Evolutionary conservation across 1,139 yeast species (phyloP).

Genomic region (Pichia sp.): DNA sequence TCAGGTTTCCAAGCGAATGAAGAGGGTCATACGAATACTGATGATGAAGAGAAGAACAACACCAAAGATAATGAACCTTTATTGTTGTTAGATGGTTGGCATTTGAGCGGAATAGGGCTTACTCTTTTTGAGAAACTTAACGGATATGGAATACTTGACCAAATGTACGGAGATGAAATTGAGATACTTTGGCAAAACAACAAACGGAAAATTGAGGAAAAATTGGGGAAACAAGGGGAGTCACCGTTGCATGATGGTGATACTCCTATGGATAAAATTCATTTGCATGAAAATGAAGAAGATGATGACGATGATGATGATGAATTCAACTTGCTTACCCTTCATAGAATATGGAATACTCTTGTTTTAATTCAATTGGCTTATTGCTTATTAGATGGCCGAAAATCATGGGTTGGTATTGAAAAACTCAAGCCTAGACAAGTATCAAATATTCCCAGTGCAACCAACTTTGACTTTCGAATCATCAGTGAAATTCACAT

Average conservation of each 20-base stretch:
- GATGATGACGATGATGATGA: slow-evolving; percentile 32
- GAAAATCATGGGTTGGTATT: slow-evolving; percentile 44
- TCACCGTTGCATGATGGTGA: background rate
- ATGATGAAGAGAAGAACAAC: background rate
- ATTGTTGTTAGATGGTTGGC: slow-evolving; percentile 17
- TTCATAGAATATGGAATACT: slow-evolving; percentile 53
- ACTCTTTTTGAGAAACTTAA: slow-evolving; percentile 17
- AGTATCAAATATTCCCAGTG: slow-evolving; percentile 49
- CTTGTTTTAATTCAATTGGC: slow-evolving; percentile 65
- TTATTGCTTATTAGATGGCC: slow-evolving; percentile 64
- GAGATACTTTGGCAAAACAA: slow-evolving; percentile 10
- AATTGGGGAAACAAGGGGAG: background rate
- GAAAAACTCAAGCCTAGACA: slow-evolving; percentile 23
- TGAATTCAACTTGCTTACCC: slow-evolving; percentile 26
- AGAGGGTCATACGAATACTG: background rate
- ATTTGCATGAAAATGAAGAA: slow-evolving; percentile 13
- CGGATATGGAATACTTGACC: slow-evolving; percentile 13
- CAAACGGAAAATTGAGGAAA: slow-evolving; percentile 3
- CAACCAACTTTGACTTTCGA: slow-evolving; percentile 79
- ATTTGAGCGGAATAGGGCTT: slow-evolving; percentile 15
- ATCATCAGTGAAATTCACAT: slow-evolving; percentile 77
- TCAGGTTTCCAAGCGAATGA: background rate
- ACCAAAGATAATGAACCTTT: background rate
- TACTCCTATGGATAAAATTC: background rate
- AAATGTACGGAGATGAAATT: slow-evolving; percentile 12